A percentile compares a stretch with the other conserved stretches of the same genome.
These are phyloP conservation scores for Alternaria postmessia DNA, from an alignment of 2,329 filamentous ascomycete genomes.

Conservation along the genomic window DNA sequence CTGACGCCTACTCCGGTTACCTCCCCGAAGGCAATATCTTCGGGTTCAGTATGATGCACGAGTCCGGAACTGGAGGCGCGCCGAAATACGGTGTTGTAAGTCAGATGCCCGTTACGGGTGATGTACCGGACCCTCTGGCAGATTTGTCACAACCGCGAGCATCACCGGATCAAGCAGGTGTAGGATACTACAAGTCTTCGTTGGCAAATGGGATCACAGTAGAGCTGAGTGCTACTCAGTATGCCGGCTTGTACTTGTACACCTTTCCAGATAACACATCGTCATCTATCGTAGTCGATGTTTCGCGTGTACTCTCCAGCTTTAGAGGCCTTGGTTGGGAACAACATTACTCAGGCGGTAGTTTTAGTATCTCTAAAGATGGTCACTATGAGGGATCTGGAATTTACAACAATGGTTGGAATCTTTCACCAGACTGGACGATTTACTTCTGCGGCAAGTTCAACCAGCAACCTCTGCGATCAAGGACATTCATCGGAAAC, in stretches of 20 bases:
- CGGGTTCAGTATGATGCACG: constrained; percentile 49
- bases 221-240: constrained; percentile 65
- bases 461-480: constrained; percentile 47
- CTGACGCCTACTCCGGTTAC: constrained; percentile 50
- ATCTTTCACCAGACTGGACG: constrained; percentile 67
- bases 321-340: constrained; percentile 67
- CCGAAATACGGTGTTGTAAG: constrained; percentile 49
- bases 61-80: constrained; percentile 46
- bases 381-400: constrained; percentile 68
- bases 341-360: constrained; percentile 70
- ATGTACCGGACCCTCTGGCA: constrained; percentile 59
- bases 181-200: constrained; percentile 69
- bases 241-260: constrained; percentile 67
- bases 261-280: constrained; percentile 58
- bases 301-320: constrained; percentile 69
- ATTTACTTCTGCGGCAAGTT: constrained; percentile 72
- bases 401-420: constrained; percentile 73
- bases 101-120: constrained; percentile 44
- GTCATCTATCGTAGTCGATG: constrained; percentile 66
- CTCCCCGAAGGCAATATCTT: constrained; percentile 42
- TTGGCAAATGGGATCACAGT: constrained; percentile 64
- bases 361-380: constrained; percentile 61
- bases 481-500: constrained; percentile 44
- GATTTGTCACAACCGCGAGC: constrained; percentile 63
- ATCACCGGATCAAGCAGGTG: constrained; percentile 60